These are phyloP conservation scores for Tremella mesenterica DNA, from an alignment of 768 basidiomycete genomes.

Conservation along the genomic window DNA sequence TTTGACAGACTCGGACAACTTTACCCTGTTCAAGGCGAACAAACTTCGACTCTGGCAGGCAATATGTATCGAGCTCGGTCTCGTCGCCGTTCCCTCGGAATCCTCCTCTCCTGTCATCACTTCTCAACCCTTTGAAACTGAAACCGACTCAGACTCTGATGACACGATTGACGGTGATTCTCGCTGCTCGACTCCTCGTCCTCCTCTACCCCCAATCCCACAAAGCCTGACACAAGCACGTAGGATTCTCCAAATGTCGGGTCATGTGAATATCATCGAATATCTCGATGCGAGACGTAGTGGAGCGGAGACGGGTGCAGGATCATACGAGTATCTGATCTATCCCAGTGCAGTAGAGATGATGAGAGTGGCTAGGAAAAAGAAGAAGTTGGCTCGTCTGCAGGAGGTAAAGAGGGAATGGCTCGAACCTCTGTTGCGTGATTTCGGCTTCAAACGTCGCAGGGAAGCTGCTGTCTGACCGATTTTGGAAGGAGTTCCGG, in stretches of 20 bases:
- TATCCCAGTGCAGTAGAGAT: conserved; percentile 12
- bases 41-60: conserved; percentile 38
- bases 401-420: conserved; percentile 25
- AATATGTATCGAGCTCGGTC: conserved; percentile 31
- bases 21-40: conserved; percentile 21
- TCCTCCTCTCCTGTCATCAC: background rate
- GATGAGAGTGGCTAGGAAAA: conserved; percentile 18
- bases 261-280: conserved; percentile 34
- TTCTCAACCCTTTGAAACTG: background rate
- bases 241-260: conserved; percentile 17
- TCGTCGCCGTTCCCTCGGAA: conserved; percentile 16
- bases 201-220: conserved; percentile 13
- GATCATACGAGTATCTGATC: conserved; percentile 12
- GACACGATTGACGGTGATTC: background rate
- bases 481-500: too few species aligned
- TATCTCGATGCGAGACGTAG: conserved; percentile 24
- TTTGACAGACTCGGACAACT: conserved; percentile 14
- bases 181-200: background rate
- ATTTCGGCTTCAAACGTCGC: conserved; percentile 21
- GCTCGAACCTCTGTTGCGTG: conserved; percentile 32
- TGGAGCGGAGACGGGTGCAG: background rate
- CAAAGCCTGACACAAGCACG: conserved; percentile 21
- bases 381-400: conserved; percentile 14
- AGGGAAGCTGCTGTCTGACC: background rate
- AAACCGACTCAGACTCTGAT: background rate